Evolutionary conservation across 1,284 basidiomycete species (phyloP).

Genomic region (Boletus hoseneyae): DNA sequence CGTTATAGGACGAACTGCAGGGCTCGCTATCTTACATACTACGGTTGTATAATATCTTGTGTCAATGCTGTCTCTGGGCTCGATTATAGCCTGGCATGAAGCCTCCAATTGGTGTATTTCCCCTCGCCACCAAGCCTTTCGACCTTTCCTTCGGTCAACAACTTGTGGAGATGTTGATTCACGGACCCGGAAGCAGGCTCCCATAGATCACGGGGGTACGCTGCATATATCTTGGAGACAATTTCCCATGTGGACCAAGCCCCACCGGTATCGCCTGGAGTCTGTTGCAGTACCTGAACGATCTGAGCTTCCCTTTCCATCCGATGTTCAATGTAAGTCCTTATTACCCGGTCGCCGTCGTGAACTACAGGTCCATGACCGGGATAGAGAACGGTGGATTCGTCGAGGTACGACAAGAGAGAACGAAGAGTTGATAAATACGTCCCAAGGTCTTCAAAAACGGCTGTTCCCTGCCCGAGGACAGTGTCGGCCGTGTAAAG

Average conservation of each 20-base stretch:
- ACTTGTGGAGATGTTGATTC: constrained; percentile 71
- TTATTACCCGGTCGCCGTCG: constrained; percentile 57
- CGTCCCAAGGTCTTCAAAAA: constrained; percentile 81
- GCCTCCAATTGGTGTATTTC: constrained; percentile 37
- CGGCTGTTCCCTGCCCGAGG: constrained; percentile 86
- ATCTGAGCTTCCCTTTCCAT: constrained; percentile 82
- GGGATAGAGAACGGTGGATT: constrained; percentile 66
- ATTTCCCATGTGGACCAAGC: constrained; percentile 65
- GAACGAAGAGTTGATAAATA: constrained; percentile 73
- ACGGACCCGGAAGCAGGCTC: constrained; percentile 70
- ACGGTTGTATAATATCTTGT: constrained; percentile 10
- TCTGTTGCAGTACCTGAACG: constrained; percentile 49
- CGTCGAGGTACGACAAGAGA: constrained; percentile 47
- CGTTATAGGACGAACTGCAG: constrained; percentile 49
- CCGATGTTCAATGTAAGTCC: constrained; percentile 79
- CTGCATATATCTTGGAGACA: constrained; percentile 63
- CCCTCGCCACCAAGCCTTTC: constrained; percentile 47
- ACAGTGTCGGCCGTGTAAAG: constrained; percentile 91
- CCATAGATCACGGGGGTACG: constrained; percentile 71
- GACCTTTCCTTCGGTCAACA: constrained; percentile 66
- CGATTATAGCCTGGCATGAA: constrained; percentile 13
- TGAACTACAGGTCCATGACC: constrained; percentile 82
- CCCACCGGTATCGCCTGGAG: constrained; percentile 25
- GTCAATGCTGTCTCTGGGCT: neutral
- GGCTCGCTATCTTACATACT: constrained; percentile 18